Percentiles rank a stretch among this genome's conserved stretches.
Evolutionary conservation across 768 basidiomycete genomes (phyloP).

Genomic region (Russula ochroleuca): DNA sequence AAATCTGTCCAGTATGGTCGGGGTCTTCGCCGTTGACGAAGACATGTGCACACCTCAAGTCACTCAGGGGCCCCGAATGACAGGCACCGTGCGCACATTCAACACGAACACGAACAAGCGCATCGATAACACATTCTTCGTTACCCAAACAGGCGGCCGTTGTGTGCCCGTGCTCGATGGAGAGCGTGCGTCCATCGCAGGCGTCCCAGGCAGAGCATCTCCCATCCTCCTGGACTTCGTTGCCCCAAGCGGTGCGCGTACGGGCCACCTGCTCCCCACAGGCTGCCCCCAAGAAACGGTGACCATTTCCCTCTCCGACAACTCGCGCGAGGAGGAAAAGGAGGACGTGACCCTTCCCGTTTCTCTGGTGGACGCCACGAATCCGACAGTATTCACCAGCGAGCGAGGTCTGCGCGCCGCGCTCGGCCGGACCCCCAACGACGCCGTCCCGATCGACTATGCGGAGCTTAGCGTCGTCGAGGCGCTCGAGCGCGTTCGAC

Average conservation of each 20-base stretch:
- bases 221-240: constrained; percentile 63
- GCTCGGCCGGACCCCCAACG: constrained; percentile 34
- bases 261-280: constrained; percentile 66
- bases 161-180: constrained; percentile 41
- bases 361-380: constrained; percentile 69
- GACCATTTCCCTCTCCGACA: constrained; percentile 31
- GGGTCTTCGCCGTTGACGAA: constrained; percentile 67
- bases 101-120: constrained; percentile 72
- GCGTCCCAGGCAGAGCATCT: constrained; percentile 63
- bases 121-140: constrained; percentile 68
- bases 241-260: constrained; percentile 61
- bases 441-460: constrained; percentile 28
- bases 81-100: constrained; percentile 50
- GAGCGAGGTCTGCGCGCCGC: constrained; percentile 41
- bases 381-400: constrained; percentile 64
- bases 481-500: constrained; percentile 51
- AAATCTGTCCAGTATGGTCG: constrained; percentile 68
- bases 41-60: constrained; percentile 42
- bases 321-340: constrained; percentile 6
- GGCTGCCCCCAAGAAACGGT: constrained; percentile 47
- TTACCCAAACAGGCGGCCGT: constrained; percentile 30
- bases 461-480: constrained; percentile 25
- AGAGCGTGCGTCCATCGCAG: constrained; percentile 55
- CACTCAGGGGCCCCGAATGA: constrained; percentile 17
- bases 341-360: constrained; percentile 32